Percentiles rank a stretch among this genome's conserved stretches.
phyloP scores from a whole-genome alignment of 2,329 filamentous ascomycete genomes.

The Fusarium decemcellulare region DNA sequence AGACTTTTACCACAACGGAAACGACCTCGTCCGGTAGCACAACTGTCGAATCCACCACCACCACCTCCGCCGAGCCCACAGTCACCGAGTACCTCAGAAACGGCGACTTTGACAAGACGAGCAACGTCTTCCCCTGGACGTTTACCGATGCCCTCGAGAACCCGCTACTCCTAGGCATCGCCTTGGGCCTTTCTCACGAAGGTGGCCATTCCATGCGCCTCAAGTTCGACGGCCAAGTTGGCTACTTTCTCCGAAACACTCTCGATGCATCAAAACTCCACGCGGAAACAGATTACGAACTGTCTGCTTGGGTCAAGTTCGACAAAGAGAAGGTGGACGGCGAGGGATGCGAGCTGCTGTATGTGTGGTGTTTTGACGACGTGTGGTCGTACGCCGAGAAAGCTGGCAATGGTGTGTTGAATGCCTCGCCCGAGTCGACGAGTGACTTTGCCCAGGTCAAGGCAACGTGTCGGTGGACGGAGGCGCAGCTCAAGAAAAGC shows the following conservation, averaged over 20 bases:
- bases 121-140: background rate
- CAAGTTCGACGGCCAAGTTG: background rate
- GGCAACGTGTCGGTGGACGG: background rate
- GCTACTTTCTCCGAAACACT: background rate
- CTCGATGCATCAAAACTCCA: background rate
- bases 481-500: background rate
- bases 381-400: background rate
- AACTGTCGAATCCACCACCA: background rate
- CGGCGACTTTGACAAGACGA: background rate
- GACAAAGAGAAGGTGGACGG: background rate
- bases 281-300: background rate
- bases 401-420: background rate
- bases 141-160: background rate
- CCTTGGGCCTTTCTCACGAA: background rate
- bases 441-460: background rate
- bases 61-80: background rate
- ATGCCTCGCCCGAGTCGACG: background rate
- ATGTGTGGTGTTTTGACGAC: background rate
- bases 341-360: background rate
- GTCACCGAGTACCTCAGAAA: background rate
- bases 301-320: background rate
- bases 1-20: background rate
- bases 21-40: background rate
- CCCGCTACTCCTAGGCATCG: background rate
- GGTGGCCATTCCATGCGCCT: constrained; percentile 1